phyloP scores from a whole-genome alignment of 805 yeast genomes.

The Metschnikowia shivogae region DNA sequence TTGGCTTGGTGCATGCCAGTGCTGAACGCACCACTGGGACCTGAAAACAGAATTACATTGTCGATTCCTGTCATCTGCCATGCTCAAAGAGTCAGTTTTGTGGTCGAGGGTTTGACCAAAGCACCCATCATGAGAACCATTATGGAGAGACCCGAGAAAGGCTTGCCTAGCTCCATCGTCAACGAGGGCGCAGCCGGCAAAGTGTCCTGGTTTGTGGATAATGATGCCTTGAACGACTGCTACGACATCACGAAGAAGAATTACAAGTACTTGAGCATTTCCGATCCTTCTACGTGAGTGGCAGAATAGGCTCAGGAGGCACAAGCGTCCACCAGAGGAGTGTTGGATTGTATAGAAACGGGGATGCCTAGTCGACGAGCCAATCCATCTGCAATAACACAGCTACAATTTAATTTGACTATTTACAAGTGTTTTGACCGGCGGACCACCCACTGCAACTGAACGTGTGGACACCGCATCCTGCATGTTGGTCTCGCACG shows the following conservation, averaged over 20 bases:
- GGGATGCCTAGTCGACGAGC: no score
- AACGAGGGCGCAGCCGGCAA: conserved; percentile 96
- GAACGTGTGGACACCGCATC: no score
- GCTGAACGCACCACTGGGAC: conserved; percentile 86
- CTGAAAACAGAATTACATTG: conserved; percentile 77
- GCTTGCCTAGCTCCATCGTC: conserved; percentile 88
- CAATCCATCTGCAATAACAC: no score
- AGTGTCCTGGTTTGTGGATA: conserved; percentile 96
- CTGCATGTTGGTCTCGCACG: no score
- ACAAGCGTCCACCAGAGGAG: no score
- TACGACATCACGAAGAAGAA: conserved; percentile 64
- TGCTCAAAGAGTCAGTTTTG: conserved; percentile 87
- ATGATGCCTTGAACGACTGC: conserved; percentile 82
- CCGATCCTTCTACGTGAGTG: conserved; percentile 13
- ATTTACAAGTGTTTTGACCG: no score
- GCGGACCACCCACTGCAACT: no score
- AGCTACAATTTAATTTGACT: no score
- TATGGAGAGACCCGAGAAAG: conserved; percentile 96
- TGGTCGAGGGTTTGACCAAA: conserved; percentile 93
- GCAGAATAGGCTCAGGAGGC: not conserved
- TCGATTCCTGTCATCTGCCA: conserved; percentile 95
- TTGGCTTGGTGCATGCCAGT: conserved; percentile 96
- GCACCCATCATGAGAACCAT: conserved; percentile 88
- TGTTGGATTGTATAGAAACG: no score
- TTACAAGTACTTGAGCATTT: conserved; percentile 52